Percentiles rank a stretch among this genome's conserved stretches.
These are phyloP conservation scores for Oryza longistaminata DNA, from an alignment of 176 grass and related monocot species.

Conservation along the genomic window DNA sequence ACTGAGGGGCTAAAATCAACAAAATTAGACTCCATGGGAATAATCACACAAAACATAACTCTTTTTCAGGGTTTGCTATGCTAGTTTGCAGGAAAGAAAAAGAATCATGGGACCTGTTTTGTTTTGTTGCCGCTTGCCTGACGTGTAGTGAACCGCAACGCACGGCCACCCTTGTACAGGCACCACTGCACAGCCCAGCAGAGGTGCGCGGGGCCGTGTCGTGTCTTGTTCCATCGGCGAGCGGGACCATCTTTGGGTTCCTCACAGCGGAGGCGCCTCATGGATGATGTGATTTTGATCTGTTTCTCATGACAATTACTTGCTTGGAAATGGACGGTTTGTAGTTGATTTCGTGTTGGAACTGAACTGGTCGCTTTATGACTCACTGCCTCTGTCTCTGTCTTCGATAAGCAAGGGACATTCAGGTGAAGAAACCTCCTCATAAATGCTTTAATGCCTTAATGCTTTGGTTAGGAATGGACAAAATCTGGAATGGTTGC, in stretches of 20 bases:
- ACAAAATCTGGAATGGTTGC: not conserved
- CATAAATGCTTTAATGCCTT: too few relatives aligned
- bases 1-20: not conserved
- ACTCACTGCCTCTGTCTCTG: not conserved
- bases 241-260: not conserved
- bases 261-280: not conserved
- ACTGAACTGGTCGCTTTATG: not conserved
- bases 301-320: not conserved
- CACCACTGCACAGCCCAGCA: not conserved
- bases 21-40: not conserved
- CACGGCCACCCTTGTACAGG: not conserved
- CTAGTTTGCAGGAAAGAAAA: not conserved
- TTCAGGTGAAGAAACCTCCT: too few relatives aligned
- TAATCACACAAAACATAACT: not conserved
- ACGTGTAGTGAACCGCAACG: not conserved
- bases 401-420: not conserved
- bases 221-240: not conserved
- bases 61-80: not conserved
- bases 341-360: not conserved
- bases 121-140: not conserved
- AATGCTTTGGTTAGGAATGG: not conserved
- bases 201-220: too few relatives aligned
- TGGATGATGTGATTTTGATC: not conserved
- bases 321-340: not conserved
- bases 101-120: not conserved